Percentiles rank a stretch among this genome's conserved stretches.
Evolutionary conservation across 192 early-diverging fungal species (phyloP).

Genomic region (Backusella tarrabulga): DNA sequence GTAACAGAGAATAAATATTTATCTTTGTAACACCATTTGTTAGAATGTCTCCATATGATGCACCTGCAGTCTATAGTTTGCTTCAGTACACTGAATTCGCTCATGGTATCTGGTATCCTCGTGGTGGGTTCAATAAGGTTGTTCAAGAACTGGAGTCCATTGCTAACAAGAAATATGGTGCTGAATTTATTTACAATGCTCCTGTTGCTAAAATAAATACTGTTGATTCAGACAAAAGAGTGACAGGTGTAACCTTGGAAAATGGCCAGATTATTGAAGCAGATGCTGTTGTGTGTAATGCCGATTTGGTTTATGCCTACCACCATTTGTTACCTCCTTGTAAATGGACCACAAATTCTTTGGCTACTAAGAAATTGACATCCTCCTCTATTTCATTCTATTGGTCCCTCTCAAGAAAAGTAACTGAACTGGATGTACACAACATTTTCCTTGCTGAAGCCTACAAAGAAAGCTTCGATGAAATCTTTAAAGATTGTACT

Average conservation of each 20-base stretch:
- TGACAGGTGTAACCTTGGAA: slow-evolving; percentile 51
- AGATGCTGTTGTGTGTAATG: slow-evolving; percentile 58
- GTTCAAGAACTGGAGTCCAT: slow-evolving; percentile 41
- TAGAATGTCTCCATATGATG: slow-evolving; percentile 60
- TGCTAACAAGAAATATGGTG: slow-evolving; percentile 38
- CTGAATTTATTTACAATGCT: slow-evolving; percentile 39
- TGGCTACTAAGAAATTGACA: slow-evolving; percentile 46
- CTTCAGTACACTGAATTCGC: slow-evolving; percentile 55
- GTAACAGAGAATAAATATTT: neutral
- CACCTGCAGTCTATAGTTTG: slow-evolving; percentile 55
- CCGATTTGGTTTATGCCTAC: slow-evolving; percentile 54
- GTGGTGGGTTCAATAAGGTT: slow-evolving; percentile 55
- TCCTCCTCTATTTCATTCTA: slow-evolving; percentile 54
- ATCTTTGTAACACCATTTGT: neutral
- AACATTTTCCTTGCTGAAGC: slow-evolving; percentile 55
- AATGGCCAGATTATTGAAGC: slow-evolving; percentile 40
- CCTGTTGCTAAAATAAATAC: slow-evolving; percentile 47
- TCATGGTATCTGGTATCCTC: slow-evolving; percentile 57
- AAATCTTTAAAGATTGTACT: slow-evolving; percentile 45
- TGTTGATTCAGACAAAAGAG: slow-evolving; percentile 10
- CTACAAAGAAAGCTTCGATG: slow-evolving; percentile 50
- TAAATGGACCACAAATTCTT: slow-evolving; percentile 23
- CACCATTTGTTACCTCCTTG: slow-evolving; percentile 46
- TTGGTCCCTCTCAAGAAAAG: slow-evolving; percentile 46
- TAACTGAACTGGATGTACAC: slow-evolving; percentile 50